Percentiles rank a stretch among this genome's conserved stretches.
These are phyloP conservation scores for Beauveria medogensis DNA, from an alignment of 2,329 filamentous ascomycete species.

Conservation along the genomic window DNA sequence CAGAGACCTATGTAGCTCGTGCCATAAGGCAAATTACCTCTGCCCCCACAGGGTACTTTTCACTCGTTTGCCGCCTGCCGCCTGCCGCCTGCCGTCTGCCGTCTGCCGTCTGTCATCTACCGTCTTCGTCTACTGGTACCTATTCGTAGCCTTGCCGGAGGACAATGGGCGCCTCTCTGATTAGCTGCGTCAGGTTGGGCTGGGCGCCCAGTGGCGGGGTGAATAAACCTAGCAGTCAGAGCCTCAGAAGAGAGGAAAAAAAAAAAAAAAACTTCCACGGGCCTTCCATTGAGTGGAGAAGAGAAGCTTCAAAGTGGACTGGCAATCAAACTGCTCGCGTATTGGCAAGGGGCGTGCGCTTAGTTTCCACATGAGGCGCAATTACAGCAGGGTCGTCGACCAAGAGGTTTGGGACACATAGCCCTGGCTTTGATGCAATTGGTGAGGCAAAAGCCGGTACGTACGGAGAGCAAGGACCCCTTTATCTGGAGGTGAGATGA, in stretches of 20 bases:
- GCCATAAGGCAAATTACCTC: not conserved
- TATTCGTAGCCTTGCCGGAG: not conserved
- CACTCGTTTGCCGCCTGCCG: not conserved
- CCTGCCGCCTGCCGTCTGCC: not conserved
- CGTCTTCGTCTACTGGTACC: not conserved
- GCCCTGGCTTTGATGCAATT: not conserved
- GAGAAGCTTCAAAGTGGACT: slow-evolving; percentile 2
- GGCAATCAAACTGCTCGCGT: slow-evolving; percentile 9
- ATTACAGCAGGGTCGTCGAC: not conserved
- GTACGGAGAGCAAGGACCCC: not conserved
- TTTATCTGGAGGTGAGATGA: not conserved
- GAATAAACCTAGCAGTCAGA: not conserved
- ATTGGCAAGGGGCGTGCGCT: not conserved
- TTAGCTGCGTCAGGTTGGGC: not conserved
- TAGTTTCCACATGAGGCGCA: not conserved
- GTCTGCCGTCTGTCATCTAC: no score
- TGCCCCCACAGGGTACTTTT: not conserved
- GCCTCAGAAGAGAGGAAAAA: not conserved
- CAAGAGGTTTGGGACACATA: not conserved
- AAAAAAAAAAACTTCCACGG: not conserved
- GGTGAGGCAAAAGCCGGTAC: not conserved
- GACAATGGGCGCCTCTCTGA: not conserved
- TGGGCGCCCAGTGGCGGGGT: not conserved
- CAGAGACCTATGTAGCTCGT: not conserved
- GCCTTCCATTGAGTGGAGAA: slow-evolving; percentile 6